Percentiles rank a stretch among this genome's conserved stretches.
Evolutionary conservation across 2,329 filamentous ascomycete species (phyloP).

Genomic region (Arthrobotrys sinensis): DNA sequence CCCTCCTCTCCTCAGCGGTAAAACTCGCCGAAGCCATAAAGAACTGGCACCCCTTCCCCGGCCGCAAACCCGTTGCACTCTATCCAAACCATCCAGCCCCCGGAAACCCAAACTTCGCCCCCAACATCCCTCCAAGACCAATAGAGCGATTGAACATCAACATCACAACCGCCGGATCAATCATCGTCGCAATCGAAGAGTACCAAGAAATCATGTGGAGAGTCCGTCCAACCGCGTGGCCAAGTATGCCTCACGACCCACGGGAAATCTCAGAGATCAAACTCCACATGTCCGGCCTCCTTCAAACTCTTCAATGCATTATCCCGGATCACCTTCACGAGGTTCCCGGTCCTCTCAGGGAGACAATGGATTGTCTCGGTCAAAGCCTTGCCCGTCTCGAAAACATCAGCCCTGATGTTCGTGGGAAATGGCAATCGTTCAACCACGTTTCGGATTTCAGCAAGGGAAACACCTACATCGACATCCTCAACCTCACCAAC

Average conservation of each 20-base stretch:
- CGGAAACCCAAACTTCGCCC: constrained; percentile 8
- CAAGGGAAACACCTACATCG: background rate
- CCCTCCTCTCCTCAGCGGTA: background rate
- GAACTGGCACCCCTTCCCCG: constrained; percentile 20
- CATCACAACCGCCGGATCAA: constrained; percentile 5
- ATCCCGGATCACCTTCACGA: constrained; percentile 7
- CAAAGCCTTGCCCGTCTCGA: constrained; percentile 18
- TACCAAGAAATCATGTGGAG: constrained; percentile 18
- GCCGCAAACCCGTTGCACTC: background rate
- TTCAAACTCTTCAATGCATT: constrained; percentile 19
- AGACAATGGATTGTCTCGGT: constrained; percentile 16
- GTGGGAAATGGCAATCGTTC: constrained; percentile 5
- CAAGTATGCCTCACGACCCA: background rate
- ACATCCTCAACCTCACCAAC: constrained; percentile 29
- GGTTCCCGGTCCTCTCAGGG: background rate
- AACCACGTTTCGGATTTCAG: background rate
- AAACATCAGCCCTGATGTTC: constrained; percentile 4
- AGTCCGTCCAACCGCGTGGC: constrained; percentile 9
- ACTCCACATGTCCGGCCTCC: constrained; percentile 11
- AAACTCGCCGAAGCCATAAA: background rate
- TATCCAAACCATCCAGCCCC: constrained; percentile 13
- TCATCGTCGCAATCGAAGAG: constrained; percentile 36
- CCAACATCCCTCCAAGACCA: background rate
- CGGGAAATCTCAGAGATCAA: constrained; percentile 15
- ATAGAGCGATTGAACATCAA: background rate